Base-by-base conservation (phyloP, 345 rosid species). In the Gossypium rotundifolium region DNA sequence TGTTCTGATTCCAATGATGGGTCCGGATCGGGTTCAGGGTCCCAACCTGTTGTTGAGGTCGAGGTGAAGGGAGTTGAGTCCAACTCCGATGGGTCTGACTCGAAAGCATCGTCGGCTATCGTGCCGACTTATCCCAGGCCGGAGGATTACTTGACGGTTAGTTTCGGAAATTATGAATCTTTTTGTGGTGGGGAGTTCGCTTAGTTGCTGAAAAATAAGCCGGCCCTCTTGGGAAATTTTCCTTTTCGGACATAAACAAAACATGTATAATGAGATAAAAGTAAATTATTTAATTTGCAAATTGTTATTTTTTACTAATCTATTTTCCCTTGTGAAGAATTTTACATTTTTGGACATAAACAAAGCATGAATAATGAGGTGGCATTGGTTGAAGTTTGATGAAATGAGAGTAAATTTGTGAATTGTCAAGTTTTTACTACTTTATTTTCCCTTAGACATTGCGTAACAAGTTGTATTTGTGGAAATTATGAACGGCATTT, bases 81-180 rank as follows among this genome's bases (percentile, higher is more conserved):
- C 5, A 92, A 77, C 12, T 72, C 86, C 9, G 91, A 84, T 10
- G 83, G 66, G 2, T 61, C 79, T 12, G 96, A 86, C 22, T 11
- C 84, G n/a, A 90, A 89, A 77, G 81, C 84, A 27, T 87, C 93
- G 3, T 91, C 97, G 1, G 98, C 98, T 40, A 91, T 96, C 46
- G 93, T 96, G 46, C 77, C 97, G 1, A 87, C 95, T 29, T 77
- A 80, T 51, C 96, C 96, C 45, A 84, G 91, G 38, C 98, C 90
- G 0, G 98, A 96, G 76, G 99, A 96, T 84, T 96, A 89, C 79
- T 84, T 89, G 65, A 87, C 92, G 92, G 99, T 96, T 68, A 25
- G 90, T 38, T 72, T 12, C 57, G 3, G 27, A 60, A 45, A 59
- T 72, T 58, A 51, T 38, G 18, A 38, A 71, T 60, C 66, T 45